Evolutionary conservation across 352 stramenopile genomes (phyloP), one percentile per base, ranked within the genome.

Genomic region (Globisporangium barbulae): DNA sequence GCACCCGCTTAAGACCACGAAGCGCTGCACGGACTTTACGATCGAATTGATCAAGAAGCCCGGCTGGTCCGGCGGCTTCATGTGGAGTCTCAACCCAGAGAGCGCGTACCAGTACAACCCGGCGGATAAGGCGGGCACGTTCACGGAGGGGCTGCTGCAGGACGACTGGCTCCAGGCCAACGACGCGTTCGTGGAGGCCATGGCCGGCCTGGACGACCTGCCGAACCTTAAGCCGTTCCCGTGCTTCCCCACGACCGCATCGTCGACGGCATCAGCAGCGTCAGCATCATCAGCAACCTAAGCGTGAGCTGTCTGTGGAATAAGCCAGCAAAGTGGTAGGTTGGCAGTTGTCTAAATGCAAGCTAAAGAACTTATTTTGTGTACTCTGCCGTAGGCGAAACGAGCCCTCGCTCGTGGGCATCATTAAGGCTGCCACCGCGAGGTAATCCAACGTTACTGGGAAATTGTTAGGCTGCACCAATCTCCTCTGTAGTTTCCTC

Each of bases 41-140:
- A 73, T 79, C 30, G 54, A 75, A 21, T 50, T 70, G n/a, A 61
- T 75, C 22, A 73, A 68, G 48, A 41, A 79, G 31, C 47, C 63
- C 2, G 72, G 72, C 9, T 79, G 68, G 50, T 58, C 70, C 5
- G 72, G 72, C 12, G 72, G 72, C 19, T 79, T 74, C 37, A 37
- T 79, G 17, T 78, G 70, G 72, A 62, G 63, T 12, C 57, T 79
- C n/a, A 79, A 79, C 48, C 72, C 72, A 2, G 72, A 79, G 59
- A 74, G 60, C 25, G 68, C 57, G 45, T 79, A 78, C 55, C 72
- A 79, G 44, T 79, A 61, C 60, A 79, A 79, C 56, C 72, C 72
- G 21, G 69, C 70, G 5, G 67, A 76, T 15, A 75, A 30, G 12
- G 10, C 39, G 6, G 72, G 69, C 5, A 59, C 22, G 21, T 72